Evolutionary conservation across 495 filamentous ascomycete genomes (phyloP).

Genomic region (Neurospora tetrasperma): DNA sequence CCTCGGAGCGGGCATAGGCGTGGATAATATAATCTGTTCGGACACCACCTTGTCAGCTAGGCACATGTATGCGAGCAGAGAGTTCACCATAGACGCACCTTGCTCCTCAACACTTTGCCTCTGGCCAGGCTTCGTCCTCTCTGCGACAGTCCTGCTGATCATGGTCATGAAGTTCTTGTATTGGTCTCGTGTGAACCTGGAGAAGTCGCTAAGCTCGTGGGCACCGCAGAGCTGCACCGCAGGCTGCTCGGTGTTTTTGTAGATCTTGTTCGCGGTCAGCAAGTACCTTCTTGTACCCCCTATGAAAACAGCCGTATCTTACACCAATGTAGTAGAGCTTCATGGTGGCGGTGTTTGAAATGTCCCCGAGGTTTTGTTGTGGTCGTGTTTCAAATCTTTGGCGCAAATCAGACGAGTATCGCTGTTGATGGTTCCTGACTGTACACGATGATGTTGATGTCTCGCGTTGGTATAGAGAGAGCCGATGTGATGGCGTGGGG

Average conservation of each 20-base stretch:
- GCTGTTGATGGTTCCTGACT: not conserved
- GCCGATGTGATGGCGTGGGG: not conserved
- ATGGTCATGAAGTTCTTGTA: conserved; percentile 60
- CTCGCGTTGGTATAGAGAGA: not conserved
- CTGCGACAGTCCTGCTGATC: conserved; percentile 62
- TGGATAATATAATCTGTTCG: conserved; percentile 68
- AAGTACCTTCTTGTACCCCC: not conserved
- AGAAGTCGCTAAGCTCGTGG: conserved; percentile 71
- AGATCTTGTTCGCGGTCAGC: conserved; percentile 13
- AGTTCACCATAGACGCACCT: conserved; percentile 33
- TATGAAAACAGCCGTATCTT: not conserved
- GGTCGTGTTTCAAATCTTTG: not conserved
- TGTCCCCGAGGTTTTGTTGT: not conserved
- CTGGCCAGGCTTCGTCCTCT: conserved; percentile 74
- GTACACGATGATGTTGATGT: not conserved
- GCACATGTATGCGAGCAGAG: not conserved
- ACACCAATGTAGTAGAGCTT: conserved; percentile 58
- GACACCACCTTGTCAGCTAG: not conserved
- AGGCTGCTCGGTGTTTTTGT: conserved; percentile 44
- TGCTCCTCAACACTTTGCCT: conserved; percentile 88
- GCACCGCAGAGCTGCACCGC: conserved; percentile 72
- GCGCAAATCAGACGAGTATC: not conserved
- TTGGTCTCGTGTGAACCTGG: conserved; percentile 63
- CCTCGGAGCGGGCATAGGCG: conserved; percentile 79
- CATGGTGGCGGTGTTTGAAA: conserved; percentile 46